These are phyloP conservation scores for Neohortaea acidophila DNA, from an alignment of 495 filamentous ascomycete species.

Conservation along the genomic window DNA sequence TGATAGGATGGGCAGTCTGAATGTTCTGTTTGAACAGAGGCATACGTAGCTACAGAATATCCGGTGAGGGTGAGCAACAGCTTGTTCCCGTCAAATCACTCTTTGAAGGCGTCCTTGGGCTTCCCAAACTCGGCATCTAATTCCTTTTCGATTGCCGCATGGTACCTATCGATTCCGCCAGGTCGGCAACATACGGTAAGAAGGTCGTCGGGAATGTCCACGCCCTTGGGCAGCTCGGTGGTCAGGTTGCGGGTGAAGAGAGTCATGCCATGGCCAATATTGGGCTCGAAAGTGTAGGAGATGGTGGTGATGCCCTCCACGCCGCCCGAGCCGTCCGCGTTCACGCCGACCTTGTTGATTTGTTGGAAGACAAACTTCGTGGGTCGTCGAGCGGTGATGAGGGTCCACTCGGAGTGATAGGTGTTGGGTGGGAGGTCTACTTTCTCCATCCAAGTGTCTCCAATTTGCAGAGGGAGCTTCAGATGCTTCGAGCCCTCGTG, in stretches of 20 bases:
- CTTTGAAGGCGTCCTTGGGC: too few species aligned
- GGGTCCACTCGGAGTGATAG: not conserved
- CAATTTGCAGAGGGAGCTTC: not conserved
- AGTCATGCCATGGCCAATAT: not conserved
- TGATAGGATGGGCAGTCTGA: too few species aligned
- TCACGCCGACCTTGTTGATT: not conserved
- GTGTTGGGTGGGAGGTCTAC: not conserved
- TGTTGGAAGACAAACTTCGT: not conserved
- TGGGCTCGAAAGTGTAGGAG: not conserved
- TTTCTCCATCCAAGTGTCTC: not conserved
- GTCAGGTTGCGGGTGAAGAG: not conserved
- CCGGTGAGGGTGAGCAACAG: too few species aligned
- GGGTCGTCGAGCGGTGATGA: not conserved
- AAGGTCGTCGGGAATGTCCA: not conserved
- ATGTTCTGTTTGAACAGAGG: too few species aligned
- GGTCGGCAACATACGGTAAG: not conserved
- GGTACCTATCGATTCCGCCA: not conserved
- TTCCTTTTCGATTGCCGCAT: not conserved
- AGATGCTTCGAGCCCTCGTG: not conserved
- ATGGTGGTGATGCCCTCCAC: not conserved
- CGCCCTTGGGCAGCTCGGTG: not conserved
- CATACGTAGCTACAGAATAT: too few species aligned
- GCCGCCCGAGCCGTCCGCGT: not conserved
- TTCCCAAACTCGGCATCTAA: not conserved
- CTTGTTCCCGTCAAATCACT: too few species aligned